Base-by-base conservation (phyloP, 2,329 filamentous ascomycete genomes). In the Sphaerulina vaccinii region DNA sequence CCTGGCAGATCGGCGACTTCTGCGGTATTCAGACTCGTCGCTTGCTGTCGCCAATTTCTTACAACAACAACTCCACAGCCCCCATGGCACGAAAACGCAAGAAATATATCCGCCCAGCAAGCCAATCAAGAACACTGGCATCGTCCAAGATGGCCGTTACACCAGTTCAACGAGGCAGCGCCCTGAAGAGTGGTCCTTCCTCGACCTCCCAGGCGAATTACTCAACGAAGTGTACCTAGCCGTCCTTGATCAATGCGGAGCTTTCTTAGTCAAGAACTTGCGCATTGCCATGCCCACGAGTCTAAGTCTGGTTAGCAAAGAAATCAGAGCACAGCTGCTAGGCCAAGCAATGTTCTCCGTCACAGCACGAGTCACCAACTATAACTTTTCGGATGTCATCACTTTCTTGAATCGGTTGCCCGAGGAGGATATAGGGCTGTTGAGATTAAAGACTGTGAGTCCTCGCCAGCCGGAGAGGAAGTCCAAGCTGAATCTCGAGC, bases 161-260 rank as follows among this genome's bases (percentile, higher is more conserved):
- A n/a, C n/a, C n/a, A n/a, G n/a, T n/a, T n/a, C n/a, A n/a, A n/a
- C n/a, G n/a, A n/a, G n/a, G n/a, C n/a, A n/a, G n/a, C n/a, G n/a
- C n/a, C n/a, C n/a, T n/a, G n/a, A n/a, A n/a, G 32, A 35, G 32
- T 35, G 32, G 32, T 35, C 32, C 11, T 41, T 41, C 38, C 18
- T 41, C 38, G 38, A 41, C 19, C 15, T 41, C 9, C 38, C 38
- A 21, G 38, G 38, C 38, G 38, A 41, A 21, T 11, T 41, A 11
- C 18, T n/a, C n/a, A 41, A 41, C 18, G 15, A 15, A 2, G 23
- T 41, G 11, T 22, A 41, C 15, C 38, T 35, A 11, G 32, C 32
- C 13, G 32, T 35, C 32, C 32, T 35, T 7, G 5, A 11, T 15
- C 11, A 35, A 5, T n/a, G 13, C 5, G 6, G 32, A 5, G 32